These are phyloP conservation scores for Saksenaea vasiformis DNA, from an alignment of 371 early-diverging fungal species.

Conservation along the genomic window DNA sequence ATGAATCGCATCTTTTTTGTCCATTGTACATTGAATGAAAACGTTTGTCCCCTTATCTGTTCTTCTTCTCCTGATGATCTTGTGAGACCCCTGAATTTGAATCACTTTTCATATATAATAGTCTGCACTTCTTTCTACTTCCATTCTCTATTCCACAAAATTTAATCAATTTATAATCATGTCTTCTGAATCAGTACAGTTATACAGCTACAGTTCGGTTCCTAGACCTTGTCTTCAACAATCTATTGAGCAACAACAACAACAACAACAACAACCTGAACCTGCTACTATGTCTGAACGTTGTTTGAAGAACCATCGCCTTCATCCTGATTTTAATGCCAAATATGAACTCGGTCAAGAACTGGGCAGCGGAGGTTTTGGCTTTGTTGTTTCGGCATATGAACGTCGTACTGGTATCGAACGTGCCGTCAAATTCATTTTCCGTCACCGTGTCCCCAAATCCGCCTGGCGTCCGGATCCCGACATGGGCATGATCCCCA, in stretches of 20 bases:
- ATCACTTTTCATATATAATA: not conserved
- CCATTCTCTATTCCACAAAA: not conserved
- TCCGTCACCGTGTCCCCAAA: slow-evolving; percentile 61
- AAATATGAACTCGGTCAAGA: slow-evolving; percentile 65
- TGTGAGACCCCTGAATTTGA: not conserved
- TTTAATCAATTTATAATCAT: not conserved
- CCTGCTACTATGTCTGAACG: not conserved
- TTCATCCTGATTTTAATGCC: slow-evolving; percentile 48
- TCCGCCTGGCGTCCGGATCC: slow-evolving; percentile 62
- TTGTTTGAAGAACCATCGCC: slow-evolving; percentile 19
- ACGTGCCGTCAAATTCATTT: slow-evolving; percentile 83
- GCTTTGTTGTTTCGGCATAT: slow-evolving; percentile 70
- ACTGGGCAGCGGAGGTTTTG: slow-evolving; percentile 81
- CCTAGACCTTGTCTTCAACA: not conserved
- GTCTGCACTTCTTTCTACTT: not conserved
- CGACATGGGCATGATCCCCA: slow-evolving; percentile 67
- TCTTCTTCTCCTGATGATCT: not conserved
- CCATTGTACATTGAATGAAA: not conserved
- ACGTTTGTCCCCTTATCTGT: not conserved
- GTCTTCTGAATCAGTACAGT: slow-evolving; percentile 1
- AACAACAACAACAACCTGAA: not conserved
- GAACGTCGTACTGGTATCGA: slow-evolving; percentile 52
- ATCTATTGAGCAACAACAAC: not conserved
- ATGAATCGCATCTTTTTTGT: not conserved
- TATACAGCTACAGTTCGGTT: not conserved